phyloP scores from a whole-genome alignment of 345 rosid genomes.

The Populus alba region DNA sequence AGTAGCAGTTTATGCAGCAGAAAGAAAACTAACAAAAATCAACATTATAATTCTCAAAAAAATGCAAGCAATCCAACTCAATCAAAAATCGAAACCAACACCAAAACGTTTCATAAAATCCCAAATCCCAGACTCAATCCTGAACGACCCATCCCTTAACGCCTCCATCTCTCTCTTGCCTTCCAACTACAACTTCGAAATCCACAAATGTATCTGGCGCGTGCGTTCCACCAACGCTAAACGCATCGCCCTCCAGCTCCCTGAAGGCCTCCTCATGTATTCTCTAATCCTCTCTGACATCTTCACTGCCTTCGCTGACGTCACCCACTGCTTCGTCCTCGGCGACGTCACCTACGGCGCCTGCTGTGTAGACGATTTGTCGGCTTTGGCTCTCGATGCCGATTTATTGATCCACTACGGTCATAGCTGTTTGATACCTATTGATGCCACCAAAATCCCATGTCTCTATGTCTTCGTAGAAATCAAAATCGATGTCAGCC shows the following conservation, averaged over 20 bases:
- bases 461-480: slow-evolving; percentile 93
- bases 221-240: slow-evolving; percentile 53
- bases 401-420: slow-evolving; percentile 90
- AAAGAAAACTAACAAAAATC: no score
- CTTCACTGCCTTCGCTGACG: slow-evolving; percentile 65
- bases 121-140: slow-evolving; percentile 86
- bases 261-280: slow-evolving; percentile 88
- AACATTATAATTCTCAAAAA: background rate
- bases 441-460: slow-evolving; percentile 69
- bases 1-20: no score
- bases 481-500: slow-evolving; percentile 61
- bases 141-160: slow-evolving; percentile 65
- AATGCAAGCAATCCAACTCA: background rate
- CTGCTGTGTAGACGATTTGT: slow-evolving; percentile 85
- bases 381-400: slow-evolving; percentile 69
- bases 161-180: slow-evolving; percentile 78
- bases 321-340: slow-evolving; percentile 67
- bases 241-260: slow-evolving; percentile 85
- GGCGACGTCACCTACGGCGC: slow-evolving; percentile 94
- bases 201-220: slow-evolving; percentile 86
- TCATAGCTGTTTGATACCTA: slow-evolving; percentile 88
- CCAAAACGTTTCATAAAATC: slow-evolving; percentile 85
- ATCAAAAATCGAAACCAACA: slow-evolving; percentile 33
- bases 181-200: slow-evolving; percentile 73
- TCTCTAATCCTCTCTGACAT: slow-evolving; percentile 84